Conservation (phyloP, 2,329 filamentous ascomycete genomes). For the Colletotrichum orchidophilum region DNA sequence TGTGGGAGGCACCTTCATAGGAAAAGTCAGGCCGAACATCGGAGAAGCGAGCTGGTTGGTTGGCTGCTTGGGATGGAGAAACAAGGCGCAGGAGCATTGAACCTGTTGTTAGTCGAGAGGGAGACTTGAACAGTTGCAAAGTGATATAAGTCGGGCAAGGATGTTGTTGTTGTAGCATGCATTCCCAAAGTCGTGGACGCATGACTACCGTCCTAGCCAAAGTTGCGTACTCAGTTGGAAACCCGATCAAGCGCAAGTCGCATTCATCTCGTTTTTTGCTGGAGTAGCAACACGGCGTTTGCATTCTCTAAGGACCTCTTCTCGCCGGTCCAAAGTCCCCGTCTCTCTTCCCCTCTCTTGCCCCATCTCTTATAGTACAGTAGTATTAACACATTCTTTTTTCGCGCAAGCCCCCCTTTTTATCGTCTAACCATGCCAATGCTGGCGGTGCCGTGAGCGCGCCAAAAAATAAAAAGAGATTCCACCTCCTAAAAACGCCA, state of each 20-base stretch:
- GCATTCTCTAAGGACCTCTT: constrained; percentile 17
- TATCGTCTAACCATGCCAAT: constrained; percentile 33
- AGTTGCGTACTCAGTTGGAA: too few relatives aligned
- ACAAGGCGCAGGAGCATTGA: too few relatives aligned
- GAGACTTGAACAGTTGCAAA: not conserved
- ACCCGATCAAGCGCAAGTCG: not conserved
- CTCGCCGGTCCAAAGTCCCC: not conserved
- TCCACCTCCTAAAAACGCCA: constrained; percentile 33
- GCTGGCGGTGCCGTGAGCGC: constrained; percentile 27
- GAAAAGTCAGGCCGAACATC: not conserved
- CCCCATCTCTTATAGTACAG: constrained; percentile 24
- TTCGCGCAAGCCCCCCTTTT: constrained; percentile 22
- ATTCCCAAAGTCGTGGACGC: not conserved
- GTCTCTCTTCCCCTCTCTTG: not conserved
- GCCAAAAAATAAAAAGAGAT: constrained; percentile 10
- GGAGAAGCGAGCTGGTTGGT: not conserved
- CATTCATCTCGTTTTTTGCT: not conserved
- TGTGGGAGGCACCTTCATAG: too few relatives aligned
- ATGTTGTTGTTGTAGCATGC: not conserved
- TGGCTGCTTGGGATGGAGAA: not conserved
- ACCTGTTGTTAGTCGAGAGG: too few relatives aligned
- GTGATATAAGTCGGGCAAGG: not conserved
- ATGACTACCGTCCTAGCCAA: not conserved
- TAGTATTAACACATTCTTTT: constrained; percentile 30
- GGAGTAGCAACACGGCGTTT: constrained; percentile 13